Evolutionary conservation across 75 land plant species (phyloP).

Genomic region (Picea glauca): DNA sequence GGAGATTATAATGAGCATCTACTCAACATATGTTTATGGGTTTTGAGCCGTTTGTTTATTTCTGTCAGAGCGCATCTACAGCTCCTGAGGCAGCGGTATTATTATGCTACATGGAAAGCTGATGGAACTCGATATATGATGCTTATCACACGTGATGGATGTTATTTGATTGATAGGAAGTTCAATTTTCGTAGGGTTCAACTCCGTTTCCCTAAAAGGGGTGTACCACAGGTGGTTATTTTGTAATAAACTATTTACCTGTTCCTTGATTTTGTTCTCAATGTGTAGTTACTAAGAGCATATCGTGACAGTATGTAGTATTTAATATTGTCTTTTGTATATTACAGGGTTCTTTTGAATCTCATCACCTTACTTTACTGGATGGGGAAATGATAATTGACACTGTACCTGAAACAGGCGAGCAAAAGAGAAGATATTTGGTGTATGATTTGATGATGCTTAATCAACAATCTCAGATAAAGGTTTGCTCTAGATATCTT

Average conservation of each 20-base stretch:
- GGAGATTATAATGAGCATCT: too few species aligned
- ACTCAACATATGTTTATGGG: not conserved
- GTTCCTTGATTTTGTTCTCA: not conserved
- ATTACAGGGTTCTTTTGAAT: slow-evolving; percentile 18
- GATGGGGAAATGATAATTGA: slow-evolving; percentile 99
- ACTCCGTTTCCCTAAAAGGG: slow-evolving; percentile 62
- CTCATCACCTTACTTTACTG: slow-evolving; percentile 71
- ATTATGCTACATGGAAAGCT: slow-evolving; percentile 99
- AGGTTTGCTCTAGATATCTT: slow-evolving; percentile 36
- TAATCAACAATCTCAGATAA: slow-evolving; percentile 50
- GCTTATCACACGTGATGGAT: slow-evolving; percentile 83
- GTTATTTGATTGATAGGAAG: slow-evolving; percentile 89
- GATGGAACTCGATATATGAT: slow-evolving; percentile 99
- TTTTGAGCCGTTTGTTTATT: not conserved
- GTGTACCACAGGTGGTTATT: slow-evolving; percentile 31
- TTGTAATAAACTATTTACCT: slow-evolving; percentile 7
- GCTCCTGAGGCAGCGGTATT: slow-evolving; percentile 86
- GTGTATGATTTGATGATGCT: slow-evolving; percentile 90
- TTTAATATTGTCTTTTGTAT: not conserved
- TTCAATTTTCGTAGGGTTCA: slow-evolving; percentile 93
- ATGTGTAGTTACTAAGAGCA: not conserved
- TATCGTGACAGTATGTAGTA: not conserved
- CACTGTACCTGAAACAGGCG: slow-evolving; percentile 52
- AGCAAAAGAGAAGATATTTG: slow-evolving; percentile 77
- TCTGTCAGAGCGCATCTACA: slow-evolving; percentile 72